These are phyloP conservation scores for Takakia lepidozioides DNA, from an alignment of 225 moss, liverwort and hornwort species.

Conservation along the genomic window DNA sequence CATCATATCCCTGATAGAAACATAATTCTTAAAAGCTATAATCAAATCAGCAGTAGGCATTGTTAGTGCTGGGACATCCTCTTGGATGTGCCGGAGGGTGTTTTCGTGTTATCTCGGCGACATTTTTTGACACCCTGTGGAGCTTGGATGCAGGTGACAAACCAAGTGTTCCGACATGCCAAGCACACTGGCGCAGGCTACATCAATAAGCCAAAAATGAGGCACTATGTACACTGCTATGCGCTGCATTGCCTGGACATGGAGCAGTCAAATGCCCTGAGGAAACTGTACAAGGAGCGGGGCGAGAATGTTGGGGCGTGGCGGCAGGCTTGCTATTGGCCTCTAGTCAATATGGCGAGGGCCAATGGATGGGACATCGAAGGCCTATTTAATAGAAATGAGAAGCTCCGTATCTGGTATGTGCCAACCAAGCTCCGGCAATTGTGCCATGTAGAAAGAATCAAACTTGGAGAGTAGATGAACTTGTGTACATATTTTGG, in stretches of 20 bases:
- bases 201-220: slow-evolving; percentile 73
- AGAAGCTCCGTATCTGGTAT: slow-evolving; percentile 67
- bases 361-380: slow-evolving; percentile 63
- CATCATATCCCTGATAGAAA: too few relatives aligned
- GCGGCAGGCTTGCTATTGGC: slow-evolving; percentile 49
- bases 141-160: slow-evolving; percentile 38
- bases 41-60: too few relatives aligned
- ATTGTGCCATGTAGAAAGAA: slow-evolving; percentile 61
- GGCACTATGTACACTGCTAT: slow-evolving; percentile 73
- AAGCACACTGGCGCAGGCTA: slow-evolving; percentile 65
- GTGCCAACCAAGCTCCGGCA: slow-evolving; percentile 63
- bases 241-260: slow-evolving; percentile 59
- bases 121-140: neutral
- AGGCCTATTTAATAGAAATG: slow-evolving; percentile 58
- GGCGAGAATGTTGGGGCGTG: slow-evolving; percentile 68
- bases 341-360: slow-evolving; percentile 52
- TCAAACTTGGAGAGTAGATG: slow-evolving; percentile 41
- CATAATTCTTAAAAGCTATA: too few relatives aligned
- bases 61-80: too few relatives aligned
- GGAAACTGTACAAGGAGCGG: slow-evolving; percentile 52
- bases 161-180: slow-evolving; percentile 71
- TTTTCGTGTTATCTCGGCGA: neutral
- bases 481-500: slow-evolving; percentile 10
- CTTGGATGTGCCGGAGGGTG: too few relatives aligned
- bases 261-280: slow-evolving; percentile 49